Evolutionary conservation across 2,329 filamentous ascomycete genomes (phyloP).

Genomic region (Aschersonia sp.): DNA sequence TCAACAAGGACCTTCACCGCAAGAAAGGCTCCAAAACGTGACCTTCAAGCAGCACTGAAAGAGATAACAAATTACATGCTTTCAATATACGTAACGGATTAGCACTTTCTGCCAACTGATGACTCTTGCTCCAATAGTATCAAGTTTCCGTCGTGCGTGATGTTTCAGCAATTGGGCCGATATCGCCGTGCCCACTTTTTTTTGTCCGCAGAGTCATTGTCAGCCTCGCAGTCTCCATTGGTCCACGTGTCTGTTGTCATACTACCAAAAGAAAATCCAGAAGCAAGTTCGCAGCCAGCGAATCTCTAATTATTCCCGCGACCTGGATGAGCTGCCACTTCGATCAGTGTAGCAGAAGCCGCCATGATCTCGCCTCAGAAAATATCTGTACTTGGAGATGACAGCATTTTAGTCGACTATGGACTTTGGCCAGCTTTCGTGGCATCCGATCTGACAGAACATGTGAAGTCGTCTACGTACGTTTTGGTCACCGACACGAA

Average conservation of each 20-base stretch:
- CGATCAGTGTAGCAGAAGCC: conserved; percentile 11
- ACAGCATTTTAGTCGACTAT: conserved; percentile 84
- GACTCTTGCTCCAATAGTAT: no score
- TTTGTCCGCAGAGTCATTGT: background rate
- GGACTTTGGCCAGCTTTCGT: conserved; percentile 78
- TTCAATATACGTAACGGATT: no score
- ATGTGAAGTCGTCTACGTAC: conserved; percentile 76
- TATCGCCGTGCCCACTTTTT: background rate
- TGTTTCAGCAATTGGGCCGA: background rate
- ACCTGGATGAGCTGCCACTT: background rate
- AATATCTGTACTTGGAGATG: conserved; percentile 75
- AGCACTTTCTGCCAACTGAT: no score
- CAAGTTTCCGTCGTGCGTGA: no score
- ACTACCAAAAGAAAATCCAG: no score
- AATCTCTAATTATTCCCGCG: background rate
- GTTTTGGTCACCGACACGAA: conserved; percentile 96
- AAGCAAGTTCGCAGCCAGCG: background rate
- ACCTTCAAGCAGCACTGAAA: no score
- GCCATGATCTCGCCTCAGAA: conserved; percentile 27
- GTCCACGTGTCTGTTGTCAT: no score
- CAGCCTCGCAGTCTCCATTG: background rate
- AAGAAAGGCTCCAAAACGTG: no score
- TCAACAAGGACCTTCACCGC: no score
- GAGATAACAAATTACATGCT: no score
- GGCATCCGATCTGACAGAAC: conserved; percentile 62